Conservation (phyloP, 306 rosid species). For the Begonia fuchsioides region DNA sequence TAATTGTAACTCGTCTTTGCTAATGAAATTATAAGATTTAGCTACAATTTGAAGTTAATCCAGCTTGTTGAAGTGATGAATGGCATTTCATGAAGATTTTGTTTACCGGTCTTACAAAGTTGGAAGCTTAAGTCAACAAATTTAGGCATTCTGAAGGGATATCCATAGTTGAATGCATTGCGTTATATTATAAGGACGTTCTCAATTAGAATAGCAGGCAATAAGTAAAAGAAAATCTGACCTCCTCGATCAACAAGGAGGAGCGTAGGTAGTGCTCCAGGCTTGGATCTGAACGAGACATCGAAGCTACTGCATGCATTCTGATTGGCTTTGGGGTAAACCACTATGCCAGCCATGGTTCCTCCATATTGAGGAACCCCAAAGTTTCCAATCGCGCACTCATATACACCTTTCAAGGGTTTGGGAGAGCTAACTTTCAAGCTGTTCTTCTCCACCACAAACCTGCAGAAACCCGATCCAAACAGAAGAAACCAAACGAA, state of each 20-base stretch:
- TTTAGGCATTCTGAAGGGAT: background rate
- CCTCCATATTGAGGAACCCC: constrained; percentile 96
- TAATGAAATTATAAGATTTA: no score
- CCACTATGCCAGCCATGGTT: constrained; percentile 59
- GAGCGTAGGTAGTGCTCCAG: constrained; percentile 68
- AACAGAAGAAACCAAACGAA: constrained; percentile 36
- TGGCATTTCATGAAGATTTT: no score
- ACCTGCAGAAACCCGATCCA: constrained; percentile 49
- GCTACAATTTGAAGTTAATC: no score
- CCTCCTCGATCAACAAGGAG: constrained; percentile 94
- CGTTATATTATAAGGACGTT: background rate
- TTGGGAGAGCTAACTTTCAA: constrained; percentile 54
- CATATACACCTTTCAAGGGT: constrained; percentile 44
- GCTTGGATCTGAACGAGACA: constrained; percentile 50
- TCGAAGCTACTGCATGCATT: constrained; percentile 54
- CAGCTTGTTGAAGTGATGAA: no score
- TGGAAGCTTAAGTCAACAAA: no score
- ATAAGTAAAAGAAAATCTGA: constrained; percentile 5
- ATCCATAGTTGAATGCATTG: background rate
- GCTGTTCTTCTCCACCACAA: constrained; percentile 93
- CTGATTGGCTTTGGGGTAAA: constrained; percentile 63
- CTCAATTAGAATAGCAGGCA: background rate
- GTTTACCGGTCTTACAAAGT: no score
- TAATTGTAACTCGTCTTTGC: no score
- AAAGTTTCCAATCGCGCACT: constrained; percentile 95